Percentiles rank a stretch among this genome's conserved stretches.
Evolutionary conservation across 2,329 filamentous ascomycete species (phyloP).

Genomic region (Ophiostoma australiae): DNA sequence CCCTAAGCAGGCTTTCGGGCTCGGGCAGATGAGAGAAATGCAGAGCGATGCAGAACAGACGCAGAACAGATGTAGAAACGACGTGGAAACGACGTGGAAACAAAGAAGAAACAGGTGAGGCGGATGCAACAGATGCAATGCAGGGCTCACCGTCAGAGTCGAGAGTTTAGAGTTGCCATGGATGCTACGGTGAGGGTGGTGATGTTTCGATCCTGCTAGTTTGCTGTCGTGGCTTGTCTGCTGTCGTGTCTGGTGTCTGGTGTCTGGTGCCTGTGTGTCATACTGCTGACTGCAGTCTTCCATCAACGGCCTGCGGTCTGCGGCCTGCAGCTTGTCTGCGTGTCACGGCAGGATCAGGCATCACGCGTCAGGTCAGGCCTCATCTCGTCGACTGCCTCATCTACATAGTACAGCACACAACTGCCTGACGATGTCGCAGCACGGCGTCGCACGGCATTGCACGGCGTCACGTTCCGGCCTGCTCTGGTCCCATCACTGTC

Average conservation of each 20-base stretch:
- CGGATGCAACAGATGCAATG: background rate
- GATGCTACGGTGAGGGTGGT: constrained; percentile 5
- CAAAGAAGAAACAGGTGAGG: background rate
- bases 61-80: background rate
- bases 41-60: background rate
- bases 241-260: background rate
- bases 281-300: background rate
- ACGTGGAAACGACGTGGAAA: background rate
- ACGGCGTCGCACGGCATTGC: background rate
- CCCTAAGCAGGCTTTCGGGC: constrained; percentile 5
- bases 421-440: background rate
- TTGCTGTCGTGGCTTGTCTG: background rate
- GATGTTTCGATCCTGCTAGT: background rate
- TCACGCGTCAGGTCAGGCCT: background rate
- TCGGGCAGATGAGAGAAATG: background rate
- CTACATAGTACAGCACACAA: background rate
- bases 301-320: background rate
- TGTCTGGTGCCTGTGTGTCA: background rate
- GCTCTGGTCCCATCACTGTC: background rate
- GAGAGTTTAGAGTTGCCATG: background rate
- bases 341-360: background rate
- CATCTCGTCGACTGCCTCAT: background rate
- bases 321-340: background rate
- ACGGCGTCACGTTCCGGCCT: constrained; percentile 5
- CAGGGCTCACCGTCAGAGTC: constrained; percentile 3